A percentile compares a stretch with the other conserved stretches of the same genome.
Evolutionary conservation across 2,329 filamentous ascomycete genomes (phyloP).

Genomic region (Onygenales sp.): DNA sequence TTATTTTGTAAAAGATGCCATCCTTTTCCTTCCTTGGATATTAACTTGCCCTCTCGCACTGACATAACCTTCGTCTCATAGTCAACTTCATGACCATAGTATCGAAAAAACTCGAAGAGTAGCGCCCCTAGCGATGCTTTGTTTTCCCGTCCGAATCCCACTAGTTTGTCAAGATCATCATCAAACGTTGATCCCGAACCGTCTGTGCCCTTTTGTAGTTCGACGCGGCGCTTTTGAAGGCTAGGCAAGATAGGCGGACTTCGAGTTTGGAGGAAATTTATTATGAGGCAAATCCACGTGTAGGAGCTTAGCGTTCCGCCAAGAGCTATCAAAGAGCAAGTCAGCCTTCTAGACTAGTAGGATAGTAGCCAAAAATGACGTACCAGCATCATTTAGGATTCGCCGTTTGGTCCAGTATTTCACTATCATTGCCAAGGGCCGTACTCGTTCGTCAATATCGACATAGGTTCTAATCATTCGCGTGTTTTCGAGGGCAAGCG

Average conservation of each 20-base stretch:
- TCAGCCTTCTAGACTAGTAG: constrained; percentile 11
- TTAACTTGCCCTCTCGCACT: constrained; percentile 66
- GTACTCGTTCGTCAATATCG: constrained; percentile 79
- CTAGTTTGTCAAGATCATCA: constrained; percentile 68
- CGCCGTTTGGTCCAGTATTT: constrained; percentile 94
- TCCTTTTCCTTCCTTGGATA: constrained; percentile 76
- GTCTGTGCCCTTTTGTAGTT: constrained; percentile 48
- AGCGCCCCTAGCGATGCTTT: constrained; percentile 73
- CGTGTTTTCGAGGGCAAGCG: constrained; percentile 87
- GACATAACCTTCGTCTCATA: constrained; percentile 79
- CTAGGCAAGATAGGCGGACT: constrained; percentile 75
- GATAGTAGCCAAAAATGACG: constrained; percentile 23
- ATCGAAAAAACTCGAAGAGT: constrained; percentile 91
- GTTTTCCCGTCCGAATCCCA: constrained; percentile 67
- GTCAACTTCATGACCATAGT: constrained; percentile 88
- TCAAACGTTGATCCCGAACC: constrained; percentile 65
- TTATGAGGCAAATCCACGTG: constrained; percentile 97
- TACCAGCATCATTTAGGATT: constrained; percentile 93
- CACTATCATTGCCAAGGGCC: constrained; percentile 89
- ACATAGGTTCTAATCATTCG: constrained; percentile 98
- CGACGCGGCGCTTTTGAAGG: constrained; percentile 61
- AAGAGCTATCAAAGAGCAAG: constrained; percentile 50
- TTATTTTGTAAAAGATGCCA: constrained; percentile 78
- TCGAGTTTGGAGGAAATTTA: constrained; percentile 87
- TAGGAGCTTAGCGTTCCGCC: constrained; percentile 95